These are phyloP conservation scores for Melampsora larici-populina DNA, from an alignment of 1,284 basidiomycete genomes.

Conservation along the genomic window DNA sequence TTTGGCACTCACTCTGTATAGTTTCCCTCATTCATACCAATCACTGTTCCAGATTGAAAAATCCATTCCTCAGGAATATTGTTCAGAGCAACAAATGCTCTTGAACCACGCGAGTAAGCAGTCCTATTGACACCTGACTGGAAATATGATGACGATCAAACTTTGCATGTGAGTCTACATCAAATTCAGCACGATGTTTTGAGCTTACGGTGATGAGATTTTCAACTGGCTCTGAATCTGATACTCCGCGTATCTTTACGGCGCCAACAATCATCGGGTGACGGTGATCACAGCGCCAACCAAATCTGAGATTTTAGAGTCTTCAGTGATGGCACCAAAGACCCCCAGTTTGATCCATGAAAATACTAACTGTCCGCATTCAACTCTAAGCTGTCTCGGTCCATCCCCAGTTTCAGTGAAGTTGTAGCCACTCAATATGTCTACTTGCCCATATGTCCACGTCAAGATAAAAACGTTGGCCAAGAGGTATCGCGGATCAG, in stretches of 20 bases:
- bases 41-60: neutral
- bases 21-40: neutral
- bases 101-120: constrained; percentile 15
- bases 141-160: neutral
- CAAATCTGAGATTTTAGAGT: constrained; percentile 10
- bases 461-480: constrained; percentile 22
- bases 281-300: constrained; percentile 40
- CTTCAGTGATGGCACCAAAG: neutral
- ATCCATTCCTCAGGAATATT: constrained; percentile 4
- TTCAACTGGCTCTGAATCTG: constrained; percentile 3
- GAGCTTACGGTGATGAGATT: constrained; percentile 30
- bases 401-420: constrained; percentile 27
- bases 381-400: constrained; percentile 4
- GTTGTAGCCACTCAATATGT: constrained; percentile 37
- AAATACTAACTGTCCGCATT: constrained; percentile 24
- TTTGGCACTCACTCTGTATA: neutral
- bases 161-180: neutral
- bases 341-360: neutral
- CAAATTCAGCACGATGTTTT: neutral
- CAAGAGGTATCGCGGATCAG: constrained; percentile 6
- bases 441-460: constrained; percentile 36
- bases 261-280: constrained; percentile 25
- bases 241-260: constrained; percentile 8
- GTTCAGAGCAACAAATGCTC: constrained; percentile 31
- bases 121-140: constrained; percentile 24